Evolutionary conservation across 306 rosid genomes (phyloP).

Genomic region (Sicyos edulis): DNA sequence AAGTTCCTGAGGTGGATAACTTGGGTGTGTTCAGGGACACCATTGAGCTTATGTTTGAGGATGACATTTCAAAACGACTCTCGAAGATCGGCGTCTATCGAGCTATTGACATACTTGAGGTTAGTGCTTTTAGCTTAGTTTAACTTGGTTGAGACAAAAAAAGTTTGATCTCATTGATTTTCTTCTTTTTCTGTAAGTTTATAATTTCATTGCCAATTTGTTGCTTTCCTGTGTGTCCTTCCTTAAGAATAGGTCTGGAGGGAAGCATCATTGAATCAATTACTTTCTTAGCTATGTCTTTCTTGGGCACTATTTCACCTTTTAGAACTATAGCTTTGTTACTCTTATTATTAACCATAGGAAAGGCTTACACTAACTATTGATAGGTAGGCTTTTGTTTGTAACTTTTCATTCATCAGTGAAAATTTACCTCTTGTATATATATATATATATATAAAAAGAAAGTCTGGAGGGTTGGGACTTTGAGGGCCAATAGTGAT

Average conservation of each 20-base stretch:
- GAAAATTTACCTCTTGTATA: too few species aligned
- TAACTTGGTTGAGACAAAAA: background rate
- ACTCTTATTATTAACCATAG: too few species aligned
- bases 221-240: background rate
- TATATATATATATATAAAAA: too few species aligned
- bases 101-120: constrained; percentile 82
- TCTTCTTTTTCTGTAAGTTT: background rate
- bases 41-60: constrained; percentile 85
- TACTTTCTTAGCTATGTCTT: too few species aligned
- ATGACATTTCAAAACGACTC: constrained; percentile 49
- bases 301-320: too few species aligned
- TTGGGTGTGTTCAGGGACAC: constrained; percentile 61
- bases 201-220: constrained; percentile 7
- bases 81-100: constrained; percentile 58
- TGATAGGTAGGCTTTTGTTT: too few species aligned
- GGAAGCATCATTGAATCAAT: too few species aligned
- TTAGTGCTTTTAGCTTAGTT: constrained; percentile 20
- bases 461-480: background rate
- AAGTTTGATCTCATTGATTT: background rate
- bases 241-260: background rate
- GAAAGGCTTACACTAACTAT: too few species aligned
- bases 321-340: too few species aligned
- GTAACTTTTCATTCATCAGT: too few species aligned
- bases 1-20: constrained; percentile 78
- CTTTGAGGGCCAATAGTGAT: background rate